These are phyloP conservation scores for Diospyros lotus DNA, from an alignment of 148 eudicot genomes.

Conservation along the genomic window DNA sequence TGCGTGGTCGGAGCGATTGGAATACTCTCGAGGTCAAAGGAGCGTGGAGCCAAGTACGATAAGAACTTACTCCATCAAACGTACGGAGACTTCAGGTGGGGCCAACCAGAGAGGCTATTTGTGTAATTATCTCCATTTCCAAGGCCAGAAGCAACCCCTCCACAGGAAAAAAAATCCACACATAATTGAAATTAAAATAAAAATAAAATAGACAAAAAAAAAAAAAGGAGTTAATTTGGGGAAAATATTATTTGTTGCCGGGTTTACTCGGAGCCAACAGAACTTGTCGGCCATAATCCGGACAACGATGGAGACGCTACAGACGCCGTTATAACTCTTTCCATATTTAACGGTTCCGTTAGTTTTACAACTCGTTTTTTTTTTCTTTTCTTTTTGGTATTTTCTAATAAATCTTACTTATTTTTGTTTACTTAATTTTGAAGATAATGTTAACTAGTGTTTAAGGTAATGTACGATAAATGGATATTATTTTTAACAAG, in stretches of 20 bases:
- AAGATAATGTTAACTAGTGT: no score
- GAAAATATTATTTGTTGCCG: neutral
- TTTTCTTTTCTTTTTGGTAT: no score
- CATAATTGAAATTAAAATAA: neutral
- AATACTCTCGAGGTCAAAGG: neutral
- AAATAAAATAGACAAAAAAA: neutral
- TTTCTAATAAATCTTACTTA: no score
- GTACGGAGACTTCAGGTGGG: neutral
- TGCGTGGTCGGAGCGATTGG: no score
- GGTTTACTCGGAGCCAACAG: slow-evolving; percentile 24
- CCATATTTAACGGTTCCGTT: neutral
- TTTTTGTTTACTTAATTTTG: no score
- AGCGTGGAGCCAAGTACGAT: neutral
- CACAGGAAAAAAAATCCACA: neutral
- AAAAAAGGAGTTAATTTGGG: neutral
- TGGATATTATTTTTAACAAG: no score
- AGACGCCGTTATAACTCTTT: neutral
- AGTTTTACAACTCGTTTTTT: no score
- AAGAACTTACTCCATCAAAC: neutral
- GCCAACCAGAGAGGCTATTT: neutral
- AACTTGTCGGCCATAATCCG: slow-evolving; percentile 25
- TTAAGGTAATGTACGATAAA: no score
- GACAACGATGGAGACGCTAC: slow-evolving; percentile 20
- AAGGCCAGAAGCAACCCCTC: neutral
- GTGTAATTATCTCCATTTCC: neutral